Conservation (phyloP, 768 basidiomycete genomes). For the Phylloporus arenicola region DNA sequence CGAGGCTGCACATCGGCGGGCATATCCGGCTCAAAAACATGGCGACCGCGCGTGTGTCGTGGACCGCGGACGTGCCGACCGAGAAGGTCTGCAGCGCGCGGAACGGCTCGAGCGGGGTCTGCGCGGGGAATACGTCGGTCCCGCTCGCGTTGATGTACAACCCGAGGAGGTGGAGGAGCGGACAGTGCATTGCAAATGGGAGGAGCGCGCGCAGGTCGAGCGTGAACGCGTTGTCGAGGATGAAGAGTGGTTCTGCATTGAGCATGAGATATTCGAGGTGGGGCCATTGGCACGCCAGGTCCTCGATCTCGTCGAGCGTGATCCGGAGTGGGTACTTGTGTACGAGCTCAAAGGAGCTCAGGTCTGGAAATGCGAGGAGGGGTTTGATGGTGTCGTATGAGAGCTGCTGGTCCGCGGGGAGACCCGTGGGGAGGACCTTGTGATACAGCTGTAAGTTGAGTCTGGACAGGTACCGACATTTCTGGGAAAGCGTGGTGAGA, state of each 20-base stretch:
- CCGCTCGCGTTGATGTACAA: constrained; percentile 35
- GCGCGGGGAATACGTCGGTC: constrained; percentile 11
- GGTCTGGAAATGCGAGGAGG: constrained; percentile 27
- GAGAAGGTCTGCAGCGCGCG: constrained; percentile 27
- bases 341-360: constrained; percentile 31
- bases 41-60: constrained; percentile 40
- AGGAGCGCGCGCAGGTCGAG: constrained; percentile 38
- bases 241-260: constrained; percentile 42
- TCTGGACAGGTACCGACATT: constrained; percentile 42
- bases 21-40: constrained; percentile 51
- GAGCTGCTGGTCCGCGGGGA: constrained; percentile 25
- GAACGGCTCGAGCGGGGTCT: constrained; percentile 15
- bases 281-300: constrained; percentile 43
- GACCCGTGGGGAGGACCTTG: constrained; percentile 8
- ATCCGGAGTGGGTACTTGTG: constrained; percentile 31
- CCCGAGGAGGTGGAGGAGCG: constrained; percentile 32
- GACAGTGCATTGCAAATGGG: constrained; percentile 39
- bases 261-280: constrained; percentile 40
- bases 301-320: constrained; percentile 39
- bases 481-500: constrained; percentile 40
- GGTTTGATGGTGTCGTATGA: constrained; percentile 35
- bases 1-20: constrained; percentile 38
- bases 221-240: constrained; percentile 8
- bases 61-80: constrained; percentile 47
- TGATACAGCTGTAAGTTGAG: constrained; percentile 37